Conservation (phyloP, 306 rosid species). For the Luffa acutangula region DNA sequence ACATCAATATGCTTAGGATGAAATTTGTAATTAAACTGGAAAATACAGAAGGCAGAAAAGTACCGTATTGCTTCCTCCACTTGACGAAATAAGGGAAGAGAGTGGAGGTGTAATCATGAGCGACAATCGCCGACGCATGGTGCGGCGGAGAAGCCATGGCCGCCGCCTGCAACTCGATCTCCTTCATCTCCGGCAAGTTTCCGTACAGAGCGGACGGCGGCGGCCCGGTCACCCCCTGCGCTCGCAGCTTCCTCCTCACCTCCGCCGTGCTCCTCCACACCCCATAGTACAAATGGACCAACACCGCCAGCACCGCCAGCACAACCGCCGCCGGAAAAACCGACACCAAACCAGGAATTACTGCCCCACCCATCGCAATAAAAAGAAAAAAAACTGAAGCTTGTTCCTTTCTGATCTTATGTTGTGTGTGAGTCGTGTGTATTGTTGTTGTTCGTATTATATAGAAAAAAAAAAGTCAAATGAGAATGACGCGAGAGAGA, state of each 20-base stretch:
- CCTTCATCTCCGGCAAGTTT: conserved; percentile 67
- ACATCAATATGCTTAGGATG: too few relatives aligned
- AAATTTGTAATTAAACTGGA: neutral
- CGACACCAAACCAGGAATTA: neutral
- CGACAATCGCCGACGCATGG: conserved; percentile 22
- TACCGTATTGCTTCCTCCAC: conserved; percentile 85
- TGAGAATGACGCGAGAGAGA: neutral
- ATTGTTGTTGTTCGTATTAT: neutral
- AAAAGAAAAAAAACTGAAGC: neutral
- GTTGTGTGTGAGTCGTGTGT: neutral
- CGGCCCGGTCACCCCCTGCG: conserved; percentile 75
- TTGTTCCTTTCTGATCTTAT: neutral
- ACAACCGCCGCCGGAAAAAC: conserved; percentile 17
- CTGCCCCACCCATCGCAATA: neutral
- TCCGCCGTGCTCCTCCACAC: conserved; percentile 38
- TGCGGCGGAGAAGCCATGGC: conserved; percentile 11
- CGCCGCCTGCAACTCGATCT: conserved; percentile 33
- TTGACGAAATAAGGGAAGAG: conserved; percentile 81
- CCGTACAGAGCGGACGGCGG: conserved; percentile 56
- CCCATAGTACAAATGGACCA: conserved; percentile 23
- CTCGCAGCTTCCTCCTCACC: conserved; percentile 42
- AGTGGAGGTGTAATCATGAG: conserved; percentile 62
- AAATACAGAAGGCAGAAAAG: neutral
- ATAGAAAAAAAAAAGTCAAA: neutral
- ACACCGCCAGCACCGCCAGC: conserved; percentile 23